These are phyloP conservation scores for Nepenthes mirabilis DNA, from an alignment of 148 eudicot genomes.

Conservation along the genomic window DNA sequence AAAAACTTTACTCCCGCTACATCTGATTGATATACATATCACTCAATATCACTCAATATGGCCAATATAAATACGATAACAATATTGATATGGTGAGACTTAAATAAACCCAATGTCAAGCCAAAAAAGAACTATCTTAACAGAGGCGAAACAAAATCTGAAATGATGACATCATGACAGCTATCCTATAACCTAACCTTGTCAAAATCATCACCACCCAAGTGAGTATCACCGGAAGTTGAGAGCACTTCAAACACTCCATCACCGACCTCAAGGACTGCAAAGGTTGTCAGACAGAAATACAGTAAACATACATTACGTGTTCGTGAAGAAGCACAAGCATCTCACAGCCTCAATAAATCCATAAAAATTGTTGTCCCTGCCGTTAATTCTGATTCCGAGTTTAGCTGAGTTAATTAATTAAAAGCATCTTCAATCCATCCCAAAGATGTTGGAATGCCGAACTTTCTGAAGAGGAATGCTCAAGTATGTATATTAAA, in stretches of 20 bases:
- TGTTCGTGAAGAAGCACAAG: not conserved
- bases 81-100: not conserved
- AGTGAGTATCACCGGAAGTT: slow-evolving; percentile 94
- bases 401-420: not conserved
- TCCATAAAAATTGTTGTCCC: not conserved
- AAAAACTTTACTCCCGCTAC: too few relatives aligned
- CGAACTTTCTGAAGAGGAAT: too few relatives aligned
- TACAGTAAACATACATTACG: not conserved
- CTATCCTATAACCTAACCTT: slow-evolving; percentile 34
- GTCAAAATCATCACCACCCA: slow-evolving; percentile 99
- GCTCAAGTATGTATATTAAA: too few relatives aligned
- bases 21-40: too few relatives aligned
- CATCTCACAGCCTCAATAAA: not conserved
- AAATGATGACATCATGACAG: not conserved
- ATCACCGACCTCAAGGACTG: slow-evolving; percentile 97
- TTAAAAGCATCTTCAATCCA: too few relatives aligned
- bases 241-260: slow-evolving; percentile 99
- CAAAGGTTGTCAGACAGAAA: slow-evolving; percentile 3
- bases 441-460: too few relatives aligned
- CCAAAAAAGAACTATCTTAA: not conserved
- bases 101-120: not conserved
- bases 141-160: not conserved
- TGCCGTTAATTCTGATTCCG: not conserved
- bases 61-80: not conserved
- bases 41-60: not conserved